phyloP scores from a whole-genome alignment of 352 stramenopile genomes.

The Phytopythium montanum region DNA sequence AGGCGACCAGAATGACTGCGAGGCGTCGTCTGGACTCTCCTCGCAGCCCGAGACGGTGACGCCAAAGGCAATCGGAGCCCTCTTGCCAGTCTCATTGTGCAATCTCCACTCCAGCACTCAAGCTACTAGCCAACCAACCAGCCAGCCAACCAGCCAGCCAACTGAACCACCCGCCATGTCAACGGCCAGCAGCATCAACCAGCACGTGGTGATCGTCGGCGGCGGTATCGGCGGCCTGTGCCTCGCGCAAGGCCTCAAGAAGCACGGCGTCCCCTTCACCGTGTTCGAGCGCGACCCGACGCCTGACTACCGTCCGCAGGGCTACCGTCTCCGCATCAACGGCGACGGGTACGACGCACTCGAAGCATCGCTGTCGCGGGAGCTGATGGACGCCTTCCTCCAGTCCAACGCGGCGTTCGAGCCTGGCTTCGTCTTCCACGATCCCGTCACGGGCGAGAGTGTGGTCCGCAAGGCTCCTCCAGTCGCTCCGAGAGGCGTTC shows the following conservation, averaged over 20 bases:
- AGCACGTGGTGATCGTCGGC: slow-evolving; percentile 44
- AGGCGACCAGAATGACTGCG: neutral
- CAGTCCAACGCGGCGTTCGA: slow-evolving; percentile 45
- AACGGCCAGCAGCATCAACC: neutral
- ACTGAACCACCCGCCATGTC: neutral
- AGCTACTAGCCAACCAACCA: neutral
- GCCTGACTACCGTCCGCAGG: slow-evolving; percentile 50
- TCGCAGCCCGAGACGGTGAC: neutral
- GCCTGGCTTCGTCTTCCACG: slow-evolving; percentile 43
- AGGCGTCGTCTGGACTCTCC: no score
- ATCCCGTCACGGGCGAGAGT: slow-evolving; percentile 26
- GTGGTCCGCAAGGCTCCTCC: neutral
- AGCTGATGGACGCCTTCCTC: slow-evolving; percentile 55
- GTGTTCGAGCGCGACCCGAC: slow-evolving; percentile 63
- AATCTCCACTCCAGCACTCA: neutral
- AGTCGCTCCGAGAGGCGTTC: slow-evolving; percentile 17
- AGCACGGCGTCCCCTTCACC: slow-evolving; percentile 60
- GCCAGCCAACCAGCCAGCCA: neutral
- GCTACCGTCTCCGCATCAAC: slow-evolving; percentile 64
- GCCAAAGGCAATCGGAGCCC: neutral
- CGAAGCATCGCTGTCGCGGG: slow-evolving; percentile 30
- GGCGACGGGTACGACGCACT: slow-evolving; percentile 47
- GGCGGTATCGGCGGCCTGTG: slow-evolving; percentile 57
- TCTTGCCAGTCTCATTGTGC: neutral
- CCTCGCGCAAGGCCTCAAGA: slow-evolving; percentile 57